Evolutionary conservation across 2,329 filamentous ascomycete genomes (phyloP), one percentile per base, ranked within the genome.

Genomic region (Talaromyces sp.): DNA sequence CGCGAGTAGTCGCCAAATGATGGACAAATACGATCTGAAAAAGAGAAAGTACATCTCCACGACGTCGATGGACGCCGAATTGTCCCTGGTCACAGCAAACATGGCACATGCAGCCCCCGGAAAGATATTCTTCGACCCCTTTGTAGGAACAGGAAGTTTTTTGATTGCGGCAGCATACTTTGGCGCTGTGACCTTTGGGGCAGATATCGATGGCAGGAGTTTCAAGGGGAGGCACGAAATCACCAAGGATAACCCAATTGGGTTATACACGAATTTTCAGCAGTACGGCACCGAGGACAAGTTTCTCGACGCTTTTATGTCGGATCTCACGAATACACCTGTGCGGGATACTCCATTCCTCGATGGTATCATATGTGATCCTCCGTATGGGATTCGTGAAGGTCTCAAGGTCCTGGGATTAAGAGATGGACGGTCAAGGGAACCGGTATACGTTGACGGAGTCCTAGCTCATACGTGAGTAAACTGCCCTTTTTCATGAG

Each of bases 11-110:
- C 82, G 93, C 45, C 84, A 89, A 55, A 78, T 87, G 5, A 80
- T 89, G 33, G 78, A 83, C 36, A 88, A 82, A 22, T 95, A 92
- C 67, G 91, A 96, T 70, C 80, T 99, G 21, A 99, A 99, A 79
- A 96, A 96, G 74, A 81, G 94, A 28, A 82, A 83, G 39, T 99
- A 99, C 70, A 97, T 99, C 66, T 91, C 89, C 64, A 97, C 93
- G 0, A 99, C 94, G 0, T 94, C 89, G 46, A 97, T 99, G 94
- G 94, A 99, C 70, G 89, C 93, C 0, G 94, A 97, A 72, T 80
- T 99, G 43, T 89, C 91, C 11, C 81, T 99, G 1, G 78, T 99
- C 21, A 97, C 92, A 0, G 94, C 93, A 1, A 99, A 97, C 68
- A 85, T 99, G 64, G 89, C 90, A 0, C 83, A 89, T 13, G 91